Conservation (phyloP, 2,329 filamentous ascomycete genomes). For the Talaromyces pinophilus region DNA sequence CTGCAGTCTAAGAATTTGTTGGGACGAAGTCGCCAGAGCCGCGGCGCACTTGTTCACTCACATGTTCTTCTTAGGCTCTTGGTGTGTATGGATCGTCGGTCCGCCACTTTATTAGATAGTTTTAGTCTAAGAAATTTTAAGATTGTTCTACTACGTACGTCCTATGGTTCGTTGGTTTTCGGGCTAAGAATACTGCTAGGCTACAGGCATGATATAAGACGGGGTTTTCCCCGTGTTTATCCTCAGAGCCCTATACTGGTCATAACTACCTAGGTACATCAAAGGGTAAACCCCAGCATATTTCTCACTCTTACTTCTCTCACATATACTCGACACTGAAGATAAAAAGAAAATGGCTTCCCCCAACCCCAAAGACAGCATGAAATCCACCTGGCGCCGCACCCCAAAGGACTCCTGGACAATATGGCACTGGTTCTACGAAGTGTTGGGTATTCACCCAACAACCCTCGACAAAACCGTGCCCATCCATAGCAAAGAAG, state of each 20-base stretch:
- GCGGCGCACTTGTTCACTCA: conserved; percentile 13
- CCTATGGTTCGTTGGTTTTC: background rate
- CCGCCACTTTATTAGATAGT: background rate
- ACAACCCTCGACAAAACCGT: conserved; percentile 30
- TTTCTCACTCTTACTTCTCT: background rate
- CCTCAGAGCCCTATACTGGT: background rate
- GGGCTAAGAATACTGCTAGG: background rate
- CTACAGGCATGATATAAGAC: background rate
- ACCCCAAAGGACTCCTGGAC: conserved; percentile 31
- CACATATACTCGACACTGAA: background rate
- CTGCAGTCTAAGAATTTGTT: background rate
- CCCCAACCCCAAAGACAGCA: conserved; percentile 34
- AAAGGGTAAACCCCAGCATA: background rate
- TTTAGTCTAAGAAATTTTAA: background rate
- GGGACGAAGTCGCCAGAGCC: conserved; percentile 7
- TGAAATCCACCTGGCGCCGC: conserved; percentile 40
- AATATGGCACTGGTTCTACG: conserved; percentile 32
- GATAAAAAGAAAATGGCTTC: conserved; percentile 7
- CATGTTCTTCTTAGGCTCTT: background rate
- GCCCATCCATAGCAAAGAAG: conserved; percentile 41
- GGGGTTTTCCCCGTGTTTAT: background rate
- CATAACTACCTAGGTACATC: background rate
- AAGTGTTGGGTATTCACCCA: conserved; percentile 30
- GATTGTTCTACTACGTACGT: background rate
- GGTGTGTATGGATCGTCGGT: background rate